These are phyloP conservation scores for Ricinus communis DNA, from an alignment of 345 rosid genomes.

Conservation along the genomic window DNA sequence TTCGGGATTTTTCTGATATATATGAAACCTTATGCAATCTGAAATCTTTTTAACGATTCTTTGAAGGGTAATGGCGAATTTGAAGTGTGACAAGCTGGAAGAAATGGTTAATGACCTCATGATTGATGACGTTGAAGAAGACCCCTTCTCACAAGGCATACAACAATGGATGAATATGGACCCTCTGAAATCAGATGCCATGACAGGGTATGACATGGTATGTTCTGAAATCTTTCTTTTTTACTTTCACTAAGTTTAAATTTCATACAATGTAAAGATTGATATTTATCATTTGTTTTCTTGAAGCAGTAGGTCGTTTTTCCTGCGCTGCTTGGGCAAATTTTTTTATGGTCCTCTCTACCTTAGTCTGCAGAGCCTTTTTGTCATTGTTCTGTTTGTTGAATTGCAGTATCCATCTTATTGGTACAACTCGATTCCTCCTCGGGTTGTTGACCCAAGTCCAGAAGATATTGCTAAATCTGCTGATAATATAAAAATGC, in stretches of 20 bases:
- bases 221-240: neutral
- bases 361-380: neutral
- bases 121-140: neutral
- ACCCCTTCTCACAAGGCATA: neutral
- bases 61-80: constrained; percentile 12
- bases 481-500: constrained; percentile 2
- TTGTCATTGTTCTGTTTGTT: neutral
- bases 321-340: neutral
- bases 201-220: neutral
- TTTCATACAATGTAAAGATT: neutral
- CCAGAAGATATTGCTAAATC: neutral
- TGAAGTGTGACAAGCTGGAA: neutral
- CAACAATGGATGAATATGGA: too few relatives aligned
- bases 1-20: too few relatives aligned
- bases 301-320: neutral
- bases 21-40: too few relatives aligned
- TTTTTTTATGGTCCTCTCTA: too few relatives aligned
- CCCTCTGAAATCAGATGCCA: too few relatives aligned
- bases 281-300: neutral
- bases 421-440: neutral
- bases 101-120: constrained; percentile 3
- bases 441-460: neutral
- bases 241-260: neutral
- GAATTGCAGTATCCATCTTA: constrained; percentile 9
- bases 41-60: too few relatives aligned